Base-by-base conservation (phyloP, 2,329 filamentous ascomycete genomes). In the Pseudovirgaria hyperparasitica region DNA sequence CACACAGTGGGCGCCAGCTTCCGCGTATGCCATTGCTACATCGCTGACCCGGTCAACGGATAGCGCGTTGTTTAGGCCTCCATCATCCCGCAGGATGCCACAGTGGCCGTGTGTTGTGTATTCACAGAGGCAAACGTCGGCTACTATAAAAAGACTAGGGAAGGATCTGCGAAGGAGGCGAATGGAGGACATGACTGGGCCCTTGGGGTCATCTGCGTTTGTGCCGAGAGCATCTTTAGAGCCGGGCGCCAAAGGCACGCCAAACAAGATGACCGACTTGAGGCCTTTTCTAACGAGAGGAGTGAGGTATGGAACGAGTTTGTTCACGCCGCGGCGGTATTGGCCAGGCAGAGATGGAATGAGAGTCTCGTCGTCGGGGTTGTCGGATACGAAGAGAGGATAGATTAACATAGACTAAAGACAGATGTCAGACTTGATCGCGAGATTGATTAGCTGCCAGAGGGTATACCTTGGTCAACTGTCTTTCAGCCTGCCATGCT, bases 71-170 rank as follows among this genome's bases (percentile, higher is more conserved):
- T 96, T 93, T 33, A 98, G 67, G 36, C 75, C 80, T 36, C 85
- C 85, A 50, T 98, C 90, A 40, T 94, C 85, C 31, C 85, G 75
- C 23, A 98, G 68, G n/a, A 98, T 94, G 28, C 90, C 90, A 51
- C 90, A 98, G 63, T 98, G 90, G 23, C 90, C 90, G 55, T 98
- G 90, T 5, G 82, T 90, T 1, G 90, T 98, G 61, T 98, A 98
- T 59, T 98, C 90, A 69, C 90, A 98, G 6, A 98, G 76, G 50
- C 90, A 96, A 32, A 98, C 90, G 51, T 98, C 90, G 33, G 78
- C 75, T 40, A 79, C 76, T 43, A 98, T 82, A 61, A 92, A 96
- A 33, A 98, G 70, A 35, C 84, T 75, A 2, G 90, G 90, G 57
- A 94, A 96, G 20, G 75, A 68, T 38, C 81, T 72, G 41, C 84